A percentile compares a stretch with the other conserved stretches of the same genome.
phyloP scores from a whole-genome alignment of 768 basidiomycete genomes.

The Trametes coccinea region DNA sequence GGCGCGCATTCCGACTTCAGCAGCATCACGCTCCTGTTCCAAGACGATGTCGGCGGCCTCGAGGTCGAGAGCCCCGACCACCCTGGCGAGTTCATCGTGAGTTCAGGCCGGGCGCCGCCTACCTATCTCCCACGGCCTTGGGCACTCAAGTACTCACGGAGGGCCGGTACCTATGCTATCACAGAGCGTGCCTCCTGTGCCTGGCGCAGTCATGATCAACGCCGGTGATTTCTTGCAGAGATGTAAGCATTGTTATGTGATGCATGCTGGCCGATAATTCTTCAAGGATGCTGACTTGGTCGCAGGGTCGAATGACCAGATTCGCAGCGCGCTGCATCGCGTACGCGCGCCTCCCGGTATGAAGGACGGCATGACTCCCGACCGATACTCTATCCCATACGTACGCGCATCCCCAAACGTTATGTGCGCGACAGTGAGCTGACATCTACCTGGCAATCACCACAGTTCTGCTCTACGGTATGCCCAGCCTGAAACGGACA shows the following conservation, averaged over 20 bases:
- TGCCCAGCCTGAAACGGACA: conserved; percentile 3
- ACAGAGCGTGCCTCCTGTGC: conserved; percentile 42
- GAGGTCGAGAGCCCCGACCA: conserved; percentile 55
- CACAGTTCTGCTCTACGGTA: conserved; percentile 37
- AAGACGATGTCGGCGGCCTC: conserved; percentile 58
- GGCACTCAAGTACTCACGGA: neutral
- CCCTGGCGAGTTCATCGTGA: conserved; percentile 41
- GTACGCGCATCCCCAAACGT: conserved; percentile 31
- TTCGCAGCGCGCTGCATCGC: conserved; percentile 53
- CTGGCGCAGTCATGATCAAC: conserved; percentile 49
- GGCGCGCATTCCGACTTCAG: conserved; percentile 55
- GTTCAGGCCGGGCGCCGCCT: neutral
- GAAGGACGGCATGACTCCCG: conserved; percentile 40
- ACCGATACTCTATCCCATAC: conserved; percentile 62
- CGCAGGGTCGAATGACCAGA: conserved; percentile 36
- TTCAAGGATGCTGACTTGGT: too few species aligned
- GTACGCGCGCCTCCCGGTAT: conserved; percentile 41
- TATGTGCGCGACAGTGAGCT: too few species aligned
- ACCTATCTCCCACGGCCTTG: neutral
- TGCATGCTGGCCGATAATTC: too few species aligned
- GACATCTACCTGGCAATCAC: conserved; percentile 6
- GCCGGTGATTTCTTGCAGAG: conserved; percentile 50
- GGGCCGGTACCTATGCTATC: too few species aligned
- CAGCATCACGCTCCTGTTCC: conserved; percentile 56
- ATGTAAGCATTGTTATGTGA: conserved; percentile 33